Percentiles rank a stretch among this genome's conserved stretches.
Conservation (phyloP, 2,329 filamentous ascomycete genomes). For the Colletotrichum siamense region DNA sequence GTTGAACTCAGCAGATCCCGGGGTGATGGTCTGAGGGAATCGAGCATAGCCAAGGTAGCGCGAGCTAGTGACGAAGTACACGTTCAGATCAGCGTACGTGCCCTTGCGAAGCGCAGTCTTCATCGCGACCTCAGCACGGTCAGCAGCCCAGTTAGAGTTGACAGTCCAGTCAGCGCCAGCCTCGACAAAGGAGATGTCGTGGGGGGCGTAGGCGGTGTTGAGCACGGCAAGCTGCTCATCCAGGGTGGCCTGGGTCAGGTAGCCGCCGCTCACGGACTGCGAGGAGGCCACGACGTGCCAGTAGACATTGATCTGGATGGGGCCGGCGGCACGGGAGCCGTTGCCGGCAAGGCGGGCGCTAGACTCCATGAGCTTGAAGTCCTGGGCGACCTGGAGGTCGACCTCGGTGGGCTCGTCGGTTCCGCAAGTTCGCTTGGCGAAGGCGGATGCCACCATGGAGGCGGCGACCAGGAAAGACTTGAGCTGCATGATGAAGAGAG, state of each 20-base stretch:
- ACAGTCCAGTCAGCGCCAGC: slow-evolving; percentile 49
- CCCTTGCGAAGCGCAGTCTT: slow-evolving; percentile 50
- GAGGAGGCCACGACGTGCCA: slow-evolving; percentile 41
- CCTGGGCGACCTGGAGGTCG: slow-evolving; percentile 6
- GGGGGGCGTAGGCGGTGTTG: slow-evolving; percentile 48
- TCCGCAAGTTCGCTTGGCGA: slow-evolving; percentile 18
- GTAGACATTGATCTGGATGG: slow-evolving; percentile 43
- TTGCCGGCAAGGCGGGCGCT: slow-evolving; percentile 21
- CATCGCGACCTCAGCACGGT: slow-evolving; percentile 45
- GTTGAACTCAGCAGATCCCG: slow-evolving; percentile 37
- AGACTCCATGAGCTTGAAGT: slow-evolving; percentile 4
- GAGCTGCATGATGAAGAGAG: slow-evolving; percentile 12
- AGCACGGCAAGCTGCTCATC: slow-evolving; percentile 47
- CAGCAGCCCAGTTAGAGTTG: slow-evolving; percentile 51
- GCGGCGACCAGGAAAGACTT: slow-evolving; percentile 16
- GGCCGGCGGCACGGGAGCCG: slow-evolving; percentile 23
- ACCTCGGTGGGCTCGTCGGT: slow-evolving; percentile 7
- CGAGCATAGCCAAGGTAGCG: slow-evolving; percentile 50
- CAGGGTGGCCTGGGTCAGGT: slow-evolving; percentile 37
- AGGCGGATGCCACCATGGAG: slow-evolving; percentile 10
- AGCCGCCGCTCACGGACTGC: slow-evolving; percentile 34
- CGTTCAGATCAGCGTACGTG: slow-evolving; percentile 46
- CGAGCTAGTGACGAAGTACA: slow-evolving; percentile 49
- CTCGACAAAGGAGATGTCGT: slow-evolving; percentile 50
- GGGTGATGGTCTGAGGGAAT: slow-evolving; percentile 40